A percentile compares a stretch with the other conserved stretches of the same genome.
These are phyloP conservation scores for Gamarada debralockiae DNA, from an alignment of 495 filamentous ascomycete species.

Conservation along the genomic window DNA sequence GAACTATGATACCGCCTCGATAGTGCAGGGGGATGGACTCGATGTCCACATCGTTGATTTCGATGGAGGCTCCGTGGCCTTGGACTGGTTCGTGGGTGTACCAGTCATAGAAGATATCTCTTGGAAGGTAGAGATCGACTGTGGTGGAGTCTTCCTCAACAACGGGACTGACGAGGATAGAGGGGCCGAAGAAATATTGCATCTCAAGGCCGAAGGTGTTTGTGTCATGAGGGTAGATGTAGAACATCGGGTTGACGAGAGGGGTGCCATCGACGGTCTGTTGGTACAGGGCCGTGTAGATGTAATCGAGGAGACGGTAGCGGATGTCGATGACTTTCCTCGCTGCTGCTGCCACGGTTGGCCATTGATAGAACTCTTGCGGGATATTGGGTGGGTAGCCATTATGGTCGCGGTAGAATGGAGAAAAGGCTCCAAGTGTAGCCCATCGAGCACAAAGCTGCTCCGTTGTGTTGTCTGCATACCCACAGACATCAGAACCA, in stretches of 20 bases:
- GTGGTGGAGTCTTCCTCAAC: constrained; percentile 64
- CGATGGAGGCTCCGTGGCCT: constrained; percentile 70
- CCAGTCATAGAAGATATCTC: constrained; percentile 89
- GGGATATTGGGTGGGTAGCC: constrained; percentile 35
- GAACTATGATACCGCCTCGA: constrained; percentile 85
- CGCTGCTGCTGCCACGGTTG: constrained; percentile 59
- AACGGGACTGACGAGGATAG: constrained; percentile 81
- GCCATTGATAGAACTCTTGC: constrained; percentile 82
- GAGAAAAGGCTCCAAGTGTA: constrained; percentile 37
- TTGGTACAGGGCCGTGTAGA: constrained; percentile 94
- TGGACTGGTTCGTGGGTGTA: constrained; percentile 74
- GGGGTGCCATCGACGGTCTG: constrained; percentile 77
- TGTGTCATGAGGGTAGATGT: constrained; percentile 79
- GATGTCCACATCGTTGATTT: constrained; percentile 64
- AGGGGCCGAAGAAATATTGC: constrained; percentile 84
- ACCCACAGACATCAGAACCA: constrained; percentile 81
- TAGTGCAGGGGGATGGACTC: constrained; percentile 81
- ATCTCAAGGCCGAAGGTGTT: constrained; percentile 81
- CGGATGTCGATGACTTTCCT: constrained; percentile 71
- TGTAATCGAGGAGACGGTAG: constrained; percentile 84
- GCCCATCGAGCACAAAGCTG: constrained; percentile 73
- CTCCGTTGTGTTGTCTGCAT: constrained; percentile 66
- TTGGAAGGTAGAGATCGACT: constrained; percentile 76
- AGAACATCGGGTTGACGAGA: constrained; percentile 86
- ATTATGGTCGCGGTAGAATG: constrained; percentile 85